A percentile compares a stretch with the other conserved stretches of the same genome.
These are phyloP conservation scores for Erysimum cheiranthoides DNA, from an alignment of 345 rosid species.

Conservation along the genomic window DNA sequence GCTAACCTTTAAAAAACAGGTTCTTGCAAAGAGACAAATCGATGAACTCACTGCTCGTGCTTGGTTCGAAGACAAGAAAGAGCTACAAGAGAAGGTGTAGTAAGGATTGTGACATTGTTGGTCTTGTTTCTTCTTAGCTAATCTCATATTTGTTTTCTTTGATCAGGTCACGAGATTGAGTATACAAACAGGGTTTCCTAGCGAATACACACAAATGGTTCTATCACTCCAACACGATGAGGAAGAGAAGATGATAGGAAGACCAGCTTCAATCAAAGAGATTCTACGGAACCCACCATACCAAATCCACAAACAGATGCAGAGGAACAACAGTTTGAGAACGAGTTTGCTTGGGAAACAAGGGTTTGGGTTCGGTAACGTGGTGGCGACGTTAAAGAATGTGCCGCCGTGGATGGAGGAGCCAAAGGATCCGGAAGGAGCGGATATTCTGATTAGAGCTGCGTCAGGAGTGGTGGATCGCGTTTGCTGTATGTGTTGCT, in stretches of 20 bases:
- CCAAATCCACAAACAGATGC: conserved; percentile 48
- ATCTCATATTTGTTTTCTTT: not conserved
- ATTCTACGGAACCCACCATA: conserved; percentile 39
- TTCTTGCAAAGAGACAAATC: conserved; percentile 77
- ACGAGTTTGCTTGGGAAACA: conserved; percentile 52
- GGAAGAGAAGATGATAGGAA: conserved; percentile 48
- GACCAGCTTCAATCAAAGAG: conserved; percentile 46
- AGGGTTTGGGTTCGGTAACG: conserved; percentile 75
- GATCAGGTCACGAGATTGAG: conserved; percentile 73
- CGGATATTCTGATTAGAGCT: conserved; percentile 61
- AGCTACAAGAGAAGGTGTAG: conserved; percentile 73
- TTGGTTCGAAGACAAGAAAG: conserved; percentile 69
- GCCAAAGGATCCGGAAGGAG: conserved; percentile 56
- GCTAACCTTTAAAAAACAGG: conserved; percentile 43
- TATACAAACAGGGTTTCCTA: conserved; percentile 61
- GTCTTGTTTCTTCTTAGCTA: conserved; percentile 3
- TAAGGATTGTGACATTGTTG: not conserved
- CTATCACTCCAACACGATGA: conserved; percentile 48
- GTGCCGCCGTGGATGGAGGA: conserved; percentile 67
- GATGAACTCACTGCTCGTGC: conserved; percentile 76
- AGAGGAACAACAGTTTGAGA: conserved; percentile 42
- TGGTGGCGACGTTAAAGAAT: conserved; percentile 64
- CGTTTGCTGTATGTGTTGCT: conserved; percentile 85
- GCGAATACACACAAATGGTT: conserved; percentile 67
- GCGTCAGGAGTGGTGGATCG: conserved; percentile 61